These are phyloP conservation scores for Yamadazyma endophytica DNA, from an alignment of 805 yeast species.

Conservation along the genomic window DNA sequence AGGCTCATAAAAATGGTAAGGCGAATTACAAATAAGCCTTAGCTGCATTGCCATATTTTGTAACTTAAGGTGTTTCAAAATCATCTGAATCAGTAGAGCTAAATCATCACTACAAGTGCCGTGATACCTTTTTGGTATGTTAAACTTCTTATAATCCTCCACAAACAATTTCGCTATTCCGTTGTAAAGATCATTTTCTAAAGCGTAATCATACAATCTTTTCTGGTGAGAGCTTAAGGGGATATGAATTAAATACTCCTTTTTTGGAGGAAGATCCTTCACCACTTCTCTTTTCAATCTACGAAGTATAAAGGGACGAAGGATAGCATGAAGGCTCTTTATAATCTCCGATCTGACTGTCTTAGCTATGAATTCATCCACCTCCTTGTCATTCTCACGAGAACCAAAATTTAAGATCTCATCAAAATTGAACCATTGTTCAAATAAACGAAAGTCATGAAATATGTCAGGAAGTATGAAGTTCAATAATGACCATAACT, in stretches of 20 bases:
- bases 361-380: conserved; percentile 53
- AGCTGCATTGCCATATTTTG: conserved; percentile 79
- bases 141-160: conserved; percentile 47
- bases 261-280: conserved; percentile 73
- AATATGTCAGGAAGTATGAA: conserved; percentile 91
- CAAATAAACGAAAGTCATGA: conserved; percentile 83
- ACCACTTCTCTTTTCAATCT: conserved; percentile 75
- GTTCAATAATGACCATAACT: conserved; percentile 88
- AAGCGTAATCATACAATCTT: conserved; percentile 53
- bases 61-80: conserved; percentile 20
- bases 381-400: conserved; percentile 25
- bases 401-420: conserved; percentile 40
- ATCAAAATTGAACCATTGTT: conserved; percentile 89
- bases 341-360: conserved; percentile 52
- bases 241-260: conserved; percentile 80
- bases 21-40: conserved; percentile 80
- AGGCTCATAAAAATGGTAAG: conserved; percentile 80
- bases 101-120: conserved; percentile 8
- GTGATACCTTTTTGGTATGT: no score
- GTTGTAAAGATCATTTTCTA: conserved; percentile 40
- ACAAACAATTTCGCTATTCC: conserved; percentile 45
- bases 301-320: conserved; percentile 83
- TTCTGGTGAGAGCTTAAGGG: conserved; percentile 62
- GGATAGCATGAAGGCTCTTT: conserved; percentile 75
- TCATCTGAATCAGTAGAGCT: conserved; percentile 2